These are phyloP conservation scores for Suhomyces wounanorum DNA, from an alignment of 1,139 yeast genomes.

Conservation along the genomic window DNA sequence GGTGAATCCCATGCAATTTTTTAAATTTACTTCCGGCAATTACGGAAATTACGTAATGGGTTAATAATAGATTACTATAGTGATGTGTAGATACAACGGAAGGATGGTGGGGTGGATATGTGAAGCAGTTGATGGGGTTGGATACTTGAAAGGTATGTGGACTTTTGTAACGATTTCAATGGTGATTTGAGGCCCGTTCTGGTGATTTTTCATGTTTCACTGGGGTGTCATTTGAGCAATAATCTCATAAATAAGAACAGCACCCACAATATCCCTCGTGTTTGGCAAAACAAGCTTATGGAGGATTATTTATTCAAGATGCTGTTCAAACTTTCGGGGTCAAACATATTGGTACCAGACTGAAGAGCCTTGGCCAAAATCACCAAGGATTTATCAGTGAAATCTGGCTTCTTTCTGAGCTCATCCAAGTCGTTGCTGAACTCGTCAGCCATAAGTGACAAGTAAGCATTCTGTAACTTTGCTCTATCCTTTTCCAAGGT, in stretches of 20 bases:
- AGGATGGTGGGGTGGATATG: not conserved
- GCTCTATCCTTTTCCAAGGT: conserved; percentile 33
- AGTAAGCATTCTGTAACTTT: conserved; percentile 52
- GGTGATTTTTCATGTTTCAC: no score
- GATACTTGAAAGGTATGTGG: no score
- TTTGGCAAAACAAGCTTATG: not conserved
- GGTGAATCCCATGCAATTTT: not conserved
- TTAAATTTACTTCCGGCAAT: not conserved
- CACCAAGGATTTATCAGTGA: conserved; percentile 57
- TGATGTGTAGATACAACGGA: not conserved
- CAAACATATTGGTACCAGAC: conserved; percentile 68
- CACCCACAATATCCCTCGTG: not conserved
- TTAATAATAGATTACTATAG: not conserved
- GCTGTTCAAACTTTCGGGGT: conserved; percentile 56
- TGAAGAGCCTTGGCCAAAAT: conserved; percentile 66
- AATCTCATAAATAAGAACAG: no score
- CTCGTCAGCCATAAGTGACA: conserved; percentile 57
- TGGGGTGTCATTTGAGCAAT: no score
- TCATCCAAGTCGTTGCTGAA: conserved; percentile 66
- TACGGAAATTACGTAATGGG: conserved; percentile 4
- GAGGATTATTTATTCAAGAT: conserved; percentile 23
- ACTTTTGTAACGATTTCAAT: no score
- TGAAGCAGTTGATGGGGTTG: not conserved
- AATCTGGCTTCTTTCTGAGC: conserved; percentile 66
- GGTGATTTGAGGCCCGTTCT: no score